Conservation (phyloP, 108 stramenopile genomes). For the Discostella stelligeroides region DNA sequence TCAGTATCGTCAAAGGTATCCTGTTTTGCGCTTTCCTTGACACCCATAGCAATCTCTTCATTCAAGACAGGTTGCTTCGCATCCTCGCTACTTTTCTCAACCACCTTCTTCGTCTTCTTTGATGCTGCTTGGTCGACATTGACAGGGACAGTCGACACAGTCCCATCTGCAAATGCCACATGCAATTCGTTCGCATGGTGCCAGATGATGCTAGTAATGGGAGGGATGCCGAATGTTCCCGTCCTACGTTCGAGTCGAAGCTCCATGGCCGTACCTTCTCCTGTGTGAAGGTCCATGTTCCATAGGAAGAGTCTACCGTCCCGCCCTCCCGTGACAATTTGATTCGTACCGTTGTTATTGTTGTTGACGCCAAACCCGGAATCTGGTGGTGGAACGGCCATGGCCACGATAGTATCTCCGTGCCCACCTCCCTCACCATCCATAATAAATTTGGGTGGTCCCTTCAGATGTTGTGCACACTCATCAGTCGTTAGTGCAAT, state of each 20-base stretch:
- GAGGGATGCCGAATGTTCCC: not conserved
- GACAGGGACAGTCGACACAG: slow-evolving; percentile 3
- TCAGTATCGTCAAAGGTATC: slow-evolving; percentile 5
- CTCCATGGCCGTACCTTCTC: not conserved
- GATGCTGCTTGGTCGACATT: not conserved
- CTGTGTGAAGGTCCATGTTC: slow-evolving; percentile 41
- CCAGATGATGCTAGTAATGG: not conserved
- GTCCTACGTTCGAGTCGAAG: not conserved
- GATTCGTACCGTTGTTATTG: not conserved
- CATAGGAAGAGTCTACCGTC: slow-evolving; percentile 66
- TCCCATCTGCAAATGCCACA: slow-evolving; percentile 37
- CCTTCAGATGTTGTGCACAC: not conserved
- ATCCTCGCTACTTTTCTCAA: not conserved
- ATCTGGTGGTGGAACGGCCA: slow-evolving; percentile 43
- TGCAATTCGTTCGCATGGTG: slow-evolving; percentile 2
- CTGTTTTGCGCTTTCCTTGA: not conserved
- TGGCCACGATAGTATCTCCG: slow-evolving; percentile 63
- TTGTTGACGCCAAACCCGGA: not conserved
- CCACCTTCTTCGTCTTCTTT: not conserved
- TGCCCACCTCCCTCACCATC: slow-evolving; percentile 44
- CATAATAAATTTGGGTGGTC: slow-evolving; percentile 33
- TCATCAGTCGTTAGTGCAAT: not conserved
- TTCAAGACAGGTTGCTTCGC: not conserved
- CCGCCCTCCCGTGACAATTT: slow-evolving; percentile 61
- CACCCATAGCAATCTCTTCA: not conserved